These are phyloP conservation scores for Paraconiothyrium sp. DNA, from an alignment of 2,329 filamentous ascomycete genomes.

Conservation along the genomic window DNA sequence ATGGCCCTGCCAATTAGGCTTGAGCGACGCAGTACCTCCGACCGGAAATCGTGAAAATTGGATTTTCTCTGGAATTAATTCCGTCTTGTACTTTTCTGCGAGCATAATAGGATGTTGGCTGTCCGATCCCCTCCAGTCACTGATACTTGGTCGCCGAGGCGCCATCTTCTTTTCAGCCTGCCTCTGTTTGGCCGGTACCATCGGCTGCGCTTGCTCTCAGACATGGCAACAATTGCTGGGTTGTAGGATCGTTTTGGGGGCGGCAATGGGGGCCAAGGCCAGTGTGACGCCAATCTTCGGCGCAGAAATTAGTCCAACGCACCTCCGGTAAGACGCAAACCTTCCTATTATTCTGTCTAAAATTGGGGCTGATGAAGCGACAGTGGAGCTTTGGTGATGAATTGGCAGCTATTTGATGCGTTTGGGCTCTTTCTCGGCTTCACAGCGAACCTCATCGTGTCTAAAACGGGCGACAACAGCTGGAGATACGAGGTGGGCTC, in stretches of 20 bases:
- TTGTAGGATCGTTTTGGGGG: conserved; percentile 32
- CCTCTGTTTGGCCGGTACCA: conserved; percentile 16
- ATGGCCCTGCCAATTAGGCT: no score
- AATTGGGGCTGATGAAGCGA: no score
- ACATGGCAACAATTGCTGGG: conserved; percentile 24
- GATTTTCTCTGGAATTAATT: no score
- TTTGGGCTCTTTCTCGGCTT: conserved; percentile 53
- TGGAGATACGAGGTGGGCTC: conserved; percentile 44
- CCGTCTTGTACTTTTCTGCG: no score
- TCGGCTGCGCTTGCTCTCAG: conserved; percentile 16
- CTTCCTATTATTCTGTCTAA: no score
- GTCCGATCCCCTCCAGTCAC: conserved; percentile 40
- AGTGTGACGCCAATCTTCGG: conserved; percentile 30
- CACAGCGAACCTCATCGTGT: conserved; percentile 45
- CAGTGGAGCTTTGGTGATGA: conserved; percentile 52
- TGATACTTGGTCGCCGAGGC: conserved; percentile 37
- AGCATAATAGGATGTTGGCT: conserved; percentile 25
- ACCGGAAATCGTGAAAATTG: no score
- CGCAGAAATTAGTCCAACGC: no score
- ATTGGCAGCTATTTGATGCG: conserved; percentile 50
- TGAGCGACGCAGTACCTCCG: no score
- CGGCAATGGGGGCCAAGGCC: conserved; percentile 53
- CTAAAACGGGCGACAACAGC: conserved; percentile 32
- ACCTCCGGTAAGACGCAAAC: no score
- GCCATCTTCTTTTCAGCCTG: conserved; percentile 39